Conservation (phyloP, 352 stramenopile genomes). For the Phytophthora syringae region DNA sequence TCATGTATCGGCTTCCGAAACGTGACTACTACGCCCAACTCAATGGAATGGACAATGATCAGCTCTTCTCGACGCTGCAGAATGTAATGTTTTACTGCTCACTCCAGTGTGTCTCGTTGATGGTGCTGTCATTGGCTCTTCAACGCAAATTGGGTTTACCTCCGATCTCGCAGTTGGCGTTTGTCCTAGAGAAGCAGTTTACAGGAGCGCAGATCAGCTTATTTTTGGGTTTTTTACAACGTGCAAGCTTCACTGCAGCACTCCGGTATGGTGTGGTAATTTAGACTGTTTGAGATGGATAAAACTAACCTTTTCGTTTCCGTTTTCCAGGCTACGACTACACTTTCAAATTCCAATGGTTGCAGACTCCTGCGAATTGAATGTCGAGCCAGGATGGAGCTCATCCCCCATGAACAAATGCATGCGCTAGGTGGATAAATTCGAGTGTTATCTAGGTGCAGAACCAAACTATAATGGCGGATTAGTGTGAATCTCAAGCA, state of each 20-base stretch:
- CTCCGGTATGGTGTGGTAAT: no score
- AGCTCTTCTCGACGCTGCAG: conserved; percentile 21
- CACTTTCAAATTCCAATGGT: conserved; percentile 20
- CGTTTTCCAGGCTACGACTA: no score
- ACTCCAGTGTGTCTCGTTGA: conserved; percentile 40
- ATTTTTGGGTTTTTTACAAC: conserved; percentile 42
- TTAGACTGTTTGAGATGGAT: no score
- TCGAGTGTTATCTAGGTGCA: no score
- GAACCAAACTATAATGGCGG: no score
- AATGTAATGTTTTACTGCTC: conserved; percentile 29
- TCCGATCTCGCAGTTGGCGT: conserved; percentile 33
- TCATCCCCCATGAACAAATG: no score
- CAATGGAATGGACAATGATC: neutral
- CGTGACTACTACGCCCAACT: conserved; percentile 35
- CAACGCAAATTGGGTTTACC: conserved; percentile 28
- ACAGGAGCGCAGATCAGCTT: conserved; percentile 32
- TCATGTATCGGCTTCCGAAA: conserved; percentile 32
- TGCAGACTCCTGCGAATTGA: no score
- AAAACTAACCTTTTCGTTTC: no score
- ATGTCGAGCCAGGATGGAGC: no score
- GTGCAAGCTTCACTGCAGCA: conserved; percentile 35
- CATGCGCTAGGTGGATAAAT: no score
- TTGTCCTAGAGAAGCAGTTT: conserved; percentile 38
- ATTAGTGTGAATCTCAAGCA: no score
- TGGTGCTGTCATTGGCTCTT: conserved; percentile 26